Evolutionary conservation across 352 stramenopile genomes (phyloP), one percentile per base, ranked within the genome.

Genomic region (Phytophthora vignae): DNA sequence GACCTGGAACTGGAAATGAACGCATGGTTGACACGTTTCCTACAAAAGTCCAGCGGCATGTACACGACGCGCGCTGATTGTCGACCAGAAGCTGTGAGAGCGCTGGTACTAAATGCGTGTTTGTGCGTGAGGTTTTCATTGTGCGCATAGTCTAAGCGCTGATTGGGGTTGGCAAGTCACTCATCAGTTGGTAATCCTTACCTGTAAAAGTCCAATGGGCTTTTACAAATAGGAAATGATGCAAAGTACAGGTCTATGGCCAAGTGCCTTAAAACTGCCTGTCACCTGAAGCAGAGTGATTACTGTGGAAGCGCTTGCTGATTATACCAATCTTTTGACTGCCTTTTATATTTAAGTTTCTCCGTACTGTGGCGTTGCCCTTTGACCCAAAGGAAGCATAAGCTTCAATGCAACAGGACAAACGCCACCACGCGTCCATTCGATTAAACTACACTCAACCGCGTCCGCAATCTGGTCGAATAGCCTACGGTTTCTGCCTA

Each of bases 131-230:
- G 68, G 72, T 57, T 64, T 1, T 3, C 2, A 15, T 0, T 11
- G 2, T 2, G 3, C 2, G 1, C 74, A 82, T 73, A 79, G 15
- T 6, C 0, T 27, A 3, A 15, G 9, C 3, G 1, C 33, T 19
- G 15, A 0, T 56, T 19, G 0, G 0, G 3, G 2, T 36, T 5
- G 36, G 9, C 69, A 83, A 86, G 70, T 1, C 69, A 90, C 81
- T 91, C 81, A 91, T 91, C 83, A 89, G 79, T 91, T 91, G 81
- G 83, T 91, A 92, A 92, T 90, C 84, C 82, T 90, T 92, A 92
- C 81, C 81, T 90, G 84, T 92, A 92, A 73, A 64, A 84, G 75
- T 74, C 69, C 76, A 65, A 70, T 74, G 38, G 70, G 55, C 74
- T 83, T 73, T 86, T 92, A 92, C 84, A 92, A 90, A 90, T 87